These are phyloP conservation scores for Phialophora expanda DNA, from an alignment of 2,329 filamentous ascomycete genomes.

Conservation along the genomic window DNA sequence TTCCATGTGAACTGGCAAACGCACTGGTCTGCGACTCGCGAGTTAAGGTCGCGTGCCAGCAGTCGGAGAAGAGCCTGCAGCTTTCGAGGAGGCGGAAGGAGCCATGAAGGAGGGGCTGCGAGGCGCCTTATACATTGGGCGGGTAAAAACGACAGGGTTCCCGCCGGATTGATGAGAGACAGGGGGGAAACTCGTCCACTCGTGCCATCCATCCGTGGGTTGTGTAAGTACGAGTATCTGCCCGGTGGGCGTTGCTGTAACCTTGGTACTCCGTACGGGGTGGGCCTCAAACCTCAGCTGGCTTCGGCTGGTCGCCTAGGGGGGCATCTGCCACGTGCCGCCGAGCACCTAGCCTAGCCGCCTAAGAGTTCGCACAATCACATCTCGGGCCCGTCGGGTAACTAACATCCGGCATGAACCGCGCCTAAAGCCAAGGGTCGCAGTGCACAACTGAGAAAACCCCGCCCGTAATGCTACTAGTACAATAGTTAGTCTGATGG, in stretches of 20 bases:
- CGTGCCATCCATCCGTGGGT: neutral
- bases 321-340: constrained; percentile 2
- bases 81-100: neutral
- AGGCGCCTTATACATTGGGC: neutral
- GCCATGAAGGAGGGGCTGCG: neutral
- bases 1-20: constrained; percentile 6
- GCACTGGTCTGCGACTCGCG: neutral
- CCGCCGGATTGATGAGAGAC: neutral
- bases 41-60: neutral
- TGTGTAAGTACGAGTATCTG: neutral
- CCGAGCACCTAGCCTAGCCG: too few relatives aligned
- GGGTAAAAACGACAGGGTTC: neutral
- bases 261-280: neutral
- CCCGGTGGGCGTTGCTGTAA: neutral
- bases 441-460: neutral
- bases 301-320: neutral
- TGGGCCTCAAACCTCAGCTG: neutral
- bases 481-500: neutral
- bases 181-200: neutral
- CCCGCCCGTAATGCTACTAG: too few relatives aligned
- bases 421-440: neutral
- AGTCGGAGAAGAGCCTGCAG: neutral
- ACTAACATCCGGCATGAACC: neutral
- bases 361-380: neutral
- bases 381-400: neutral